These are phyloP conservation scores for Xylariaceae sp. DNA, from an alignment of 2,329 filamentous ascomycete species.

Conservation along the genomic window DNA sequence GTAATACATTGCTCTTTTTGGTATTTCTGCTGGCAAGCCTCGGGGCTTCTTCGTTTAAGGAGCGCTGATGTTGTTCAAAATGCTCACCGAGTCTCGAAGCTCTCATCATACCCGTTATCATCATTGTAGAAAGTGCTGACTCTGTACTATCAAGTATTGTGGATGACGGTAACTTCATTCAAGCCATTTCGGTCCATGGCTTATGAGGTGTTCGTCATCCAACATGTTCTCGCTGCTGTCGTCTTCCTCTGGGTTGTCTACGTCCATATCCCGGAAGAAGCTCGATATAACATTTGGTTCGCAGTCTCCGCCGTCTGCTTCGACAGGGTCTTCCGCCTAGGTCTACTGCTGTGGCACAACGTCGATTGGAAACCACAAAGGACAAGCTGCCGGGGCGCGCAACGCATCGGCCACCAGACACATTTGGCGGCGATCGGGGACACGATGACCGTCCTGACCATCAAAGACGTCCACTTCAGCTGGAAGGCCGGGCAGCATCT, in stretches of 20 bases:
- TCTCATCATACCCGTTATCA: too few species aligned
- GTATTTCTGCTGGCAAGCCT: too few species aligned
- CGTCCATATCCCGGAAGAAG: conserved; percentile 56
- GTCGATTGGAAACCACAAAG: conserved; percentile 36
- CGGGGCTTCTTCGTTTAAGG: too few species aligned
- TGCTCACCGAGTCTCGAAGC: too few species aligned
- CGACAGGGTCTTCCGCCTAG: conserved; percentile 53
- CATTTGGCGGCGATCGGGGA: conserved; percentile 44
- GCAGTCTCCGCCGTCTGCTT: conserved; percentile 58
- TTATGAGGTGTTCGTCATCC: conserved; percentile 67
- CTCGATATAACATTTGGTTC: conserved; percentile 62
- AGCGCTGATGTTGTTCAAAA: too few species aligned
- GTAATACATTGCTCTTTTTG: conserved; percentile 36
- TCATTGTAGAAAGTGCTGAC: too few species aligned
- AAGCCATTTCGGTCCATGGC: conserved; percentile 60
- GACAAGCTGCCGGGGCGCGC: conserved; percentile 42
- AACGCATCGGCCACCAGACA: conserved; percentile 49
- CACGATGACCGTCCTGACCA: conserved; percentile 52
- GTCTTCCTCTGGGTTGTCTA: conserved; percentile 61
- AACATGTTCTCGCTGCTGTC: conserved; percentile 60
- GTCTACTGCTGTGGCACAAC: conserved; percentile 49
- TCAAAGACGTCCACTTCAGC: conserved; percentile 55
- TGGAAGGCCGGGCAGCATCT: conserved; percentile 59
- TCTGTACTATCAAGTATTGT: too few species aligned
- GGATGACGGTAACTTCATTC: conserved; percentile 55